Percentiles rank a stretch among this genome's conserved stretches.
These are phyloP conservation scores for Spergularia bocconei DNA, from an alignment of 148 eudicot species.

Conservation along the genomic window DNA sequence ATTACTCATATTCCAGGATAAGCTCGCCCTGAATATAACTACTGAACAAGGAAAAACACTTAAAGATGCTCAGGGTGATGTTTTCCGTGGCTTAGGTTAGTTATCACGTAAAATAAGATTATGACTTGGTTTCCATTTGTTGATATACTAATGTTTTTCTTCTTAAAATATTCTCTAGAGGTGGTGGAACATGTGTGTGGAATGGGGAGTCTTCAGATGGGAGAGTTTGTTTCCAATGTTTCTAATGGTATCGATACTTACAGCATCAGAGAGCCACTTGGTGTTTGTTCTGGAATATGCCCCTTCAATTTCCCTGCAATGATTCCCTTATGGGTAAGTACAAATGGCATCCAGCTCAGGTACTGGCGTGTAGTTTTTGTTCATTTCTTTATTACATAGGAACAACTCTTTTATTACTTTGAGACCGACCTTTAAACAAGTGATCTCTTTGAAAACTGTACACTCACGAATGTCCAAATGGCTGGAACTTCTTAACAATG, in stretches of 20 bases:
- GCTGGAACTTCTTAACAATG: not conserved
- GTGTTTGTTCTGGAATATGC: constrained; percentile 97
- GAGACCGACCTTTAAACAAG: not conserved
- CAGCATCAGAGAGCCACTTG: constrained; percentile 92
- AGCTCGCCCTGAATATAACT: constrained; percentile 83
- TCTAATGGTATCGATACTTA: constrained; percentile 88
- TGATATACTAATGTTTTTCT: constrained; percentile 6
- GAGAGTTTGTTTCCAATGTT: constrained; percentile 81
- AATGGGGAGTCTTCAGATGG: constrained; percentile 95
- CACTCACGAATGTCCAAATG: not conserved
- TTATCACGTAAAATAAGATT: not conserved
- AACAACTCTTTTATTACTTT: not conserved
- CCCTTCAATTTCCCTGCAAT: constrained; percentile 97
- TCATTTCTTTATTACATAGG: not conserved
- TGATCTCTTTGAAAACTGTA: not conserved
- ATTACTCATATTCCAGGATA: constrained; percentile 51
- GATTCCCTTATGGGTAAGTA: constrained; percentile 91
- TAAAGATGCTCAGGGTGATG: constrained; percentile 98
- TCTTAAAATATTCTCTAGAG: constrained; percentile 45
- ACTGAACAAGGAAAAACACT: constrained; percentile 98
- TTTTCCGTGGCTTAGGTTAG: constrained; percentile 95
- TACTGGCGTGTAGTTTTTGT: constrained; percentile 5
- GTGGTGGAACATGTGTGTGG: constrained; percentile 99
- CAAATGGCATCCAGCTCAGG: not conserved
- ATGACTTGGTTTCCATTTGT: not conserved